Evolutionary conservation across 2,329 filamentous ascomycete species (phyloP), one percentile per base, ranked within the genome.

Genomic region (Phaeosphaeriaceae sp.): DNA sequence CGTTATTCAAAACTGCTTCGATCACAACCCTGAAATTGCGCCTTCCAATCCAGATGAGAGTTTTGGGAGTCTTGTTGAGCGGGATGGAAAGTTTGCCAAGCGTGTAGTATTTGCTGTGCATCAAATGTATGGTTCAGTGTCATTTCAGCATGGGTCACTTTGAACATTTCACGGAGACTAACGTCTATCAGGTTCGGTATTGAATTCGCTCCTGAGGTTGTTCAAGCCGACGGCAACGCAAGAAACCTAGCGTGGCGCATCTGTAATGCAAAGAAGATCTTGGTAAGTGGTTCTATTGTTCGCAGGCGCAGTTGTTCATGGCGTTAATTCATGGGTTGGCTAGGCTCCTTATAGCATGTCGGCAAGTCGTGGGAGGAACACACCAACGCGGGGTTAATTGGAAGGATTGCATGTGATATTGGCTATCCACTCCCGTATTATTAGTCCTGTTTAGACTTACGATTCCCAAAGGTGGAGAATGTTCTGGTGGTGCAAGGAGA

Each of bases 81-180:
- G 92, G 18, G 89, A 97, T 60, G 85, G 87, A 56, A 97, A 96
- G 73, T 97, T 92, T 64, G 88, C 93, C 1, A 90, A 87, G 73
- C 80, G 94, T 34, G 89, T 97, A 9, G 92, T 97, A 0, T 97
- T 96, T 72, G 94, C 92, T 4, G 90, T 99, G 21, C 88, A 90
- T 56, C 89, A 96, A 71, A 97, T 97, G 92, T 95, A 54, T 69
- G 80, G 23, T 26, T 26, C 23, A 7, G 2, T 11, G 6, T 26
- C 23, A 26, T 26, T 7, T 26, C 4, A 26, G 6, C 7, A 6
- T 6, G 23, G 11, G 23, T 26, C 23, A n/a, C n/a, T n/a, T n/a
- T n/a, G n/a, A n/a, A n/a, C n/a, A n/a, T n/a, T n/a, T n/a, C n/a
- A n/a, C n/a, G n/a, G 5, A 12, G 33, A 44, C 32, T 48, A 40